Evolutionary conservation across 495 filamentous ascomycete species (phyloP).

Genomic region (Mytilinidion resinicola): DNA sequence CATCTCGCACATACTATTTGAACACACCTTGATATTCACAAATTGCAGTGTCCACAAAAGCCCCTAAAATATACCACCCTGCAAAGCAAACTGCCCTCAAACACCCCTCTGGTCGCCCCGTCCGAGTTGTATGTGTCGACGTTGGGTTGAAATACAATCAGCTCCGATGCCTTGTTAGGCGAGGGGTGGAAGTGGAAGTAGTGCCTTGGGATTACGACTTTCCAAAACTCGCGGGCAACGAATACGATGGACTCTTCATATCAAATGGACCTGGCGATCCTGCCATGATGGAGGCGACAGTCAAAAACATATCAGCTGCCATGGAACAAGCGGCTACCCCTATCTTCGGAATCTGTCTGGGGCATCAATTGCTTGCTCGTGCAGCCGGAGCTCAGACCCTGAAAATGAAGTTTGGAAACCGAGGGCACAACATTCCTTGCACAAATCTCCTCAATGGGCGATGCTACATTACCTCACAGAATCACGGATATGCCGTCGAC

Average conservation of each 20-base stretch:
- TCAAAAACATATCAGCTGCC: constrained; percentile 65
- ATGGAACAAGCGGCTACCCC: constrained; percentile 71
- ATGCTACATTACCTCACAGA: constrained; percentile 98
- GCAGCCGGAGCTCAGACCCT: constrained; percentile 79
- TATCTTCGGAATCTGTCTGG: constrained; percentile 94
- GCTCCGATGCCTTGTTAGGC: constrained; percentile 78
- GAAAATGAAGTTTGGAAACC: constrained; percentile 99
- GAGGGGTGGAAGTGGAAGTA: constrained; percentile 91
- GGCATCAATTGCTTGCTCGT: constrained; percentile 88
- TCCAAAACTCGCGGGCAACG: constrained; percentile 58
- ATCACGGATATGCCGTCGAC: constrained; percentile 93
- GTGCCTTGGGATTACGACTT: constrained; percentile 97
- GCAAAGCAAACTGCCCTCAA: constrained; percentile 57
- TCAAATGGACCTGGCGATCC: constrained; percentile 97
- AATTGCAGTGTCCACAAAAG: constrained; percentile 70
- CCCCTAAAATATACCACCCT: constrained; percentile 75
- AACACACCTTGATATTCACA: too few species aligned
- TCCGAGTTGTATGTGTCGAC: constrained; percentile 87
- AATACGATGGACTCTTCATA: constrained; percentile 94
- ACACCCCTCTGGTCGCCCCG: constrained; percentile 76
- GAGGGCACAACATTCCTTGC: constrained; percentile 97
- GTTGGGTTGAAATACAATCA: constrained; percentile 98
- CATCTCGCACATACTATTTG: too few species aligned
- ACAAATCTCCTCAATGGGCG: constrained; percentile 88
- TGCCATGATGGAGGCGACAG: constrained; percentile 68